A percentile compares a stretch with the other conserved stretches of the same genome.
Conservation (phyloP, 2,329 filamentous ascomycete species). For the Biscogniauxia mediterranea region DNA sequence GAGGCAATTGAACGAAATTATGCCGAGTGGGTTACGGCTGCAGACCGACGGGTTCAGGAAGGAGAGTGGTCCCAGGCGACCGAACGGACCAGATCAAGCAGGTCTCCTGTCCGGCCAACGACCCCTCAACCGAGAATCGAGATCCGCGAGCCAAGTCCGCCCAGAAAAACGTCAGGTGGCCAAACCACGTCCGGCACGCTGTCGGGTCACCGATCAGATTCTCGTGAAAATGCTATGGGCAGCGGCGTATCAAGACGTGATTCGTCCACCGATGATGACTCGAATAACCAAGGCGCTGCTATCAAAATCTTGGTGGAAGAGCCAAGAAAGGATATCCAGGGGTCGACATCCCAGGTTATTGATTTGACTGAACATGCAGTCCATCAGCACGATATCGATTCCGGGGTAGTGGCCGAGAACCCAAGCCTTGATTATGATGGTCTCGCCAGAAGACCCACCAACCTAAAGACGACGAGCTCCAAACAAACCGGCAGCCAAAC, state of each 20-base stretch:
- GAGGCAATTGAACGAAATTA: slow-evolving; percentile 77
- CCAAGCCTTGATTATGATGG: slow-evolving; percentile 17
- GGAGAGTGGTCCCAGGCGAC: slow-evolving; percentile 49
- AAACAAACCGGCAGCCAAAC: slow-evolving; percentile 10
- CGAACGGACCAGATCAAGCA: slow-evolving; percentile 2
- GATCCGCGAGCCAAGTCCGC: slow-evolving; percentile 27
- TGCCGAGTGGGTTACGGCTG: slow-evolving; percentile 75
- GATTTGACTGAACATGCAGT: slow-evolving; percentile 9
- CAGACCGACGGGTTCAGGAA: slow-evolving; percentile 71
- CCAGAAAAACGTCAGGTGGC: slow-evolving; percentile 13
- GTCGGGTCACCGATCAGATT: slow-evolving; percentile 18
- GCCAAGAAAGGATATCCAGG: slow-evolving; percentile 10
- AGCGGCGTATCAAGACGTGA: slow-evolving; percentile 5
- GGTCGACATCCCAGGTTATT: slow-evolving; percentile 8
- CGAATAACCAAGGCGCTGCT: slow-evolving; percentile 6
- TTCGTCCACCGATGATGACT: slow-evolving; percentile 4
- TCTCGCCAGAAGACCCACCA: slow-evolving; percentile 10
- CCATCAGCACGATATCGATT: slow-evolving; percentile 14
- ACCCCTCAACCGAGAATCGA: slow-evolving; percentile 29
- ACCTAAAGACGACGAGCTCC: background rate
- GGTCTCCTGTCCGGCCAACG: slow-evolving; percentile 12
- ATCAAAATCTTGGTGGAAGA: slow-evolving; percentile 21
- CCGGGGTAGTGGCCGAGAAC: slow-evolving; percentile 9
- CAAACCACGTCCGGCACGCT: slow-evolving; percentile 16
- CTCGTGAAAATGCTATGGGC: slow-evolving; percentile 7